Conservation (phyloP, 257 asterid genomes). For the Scutellaria barbata region DNA sequence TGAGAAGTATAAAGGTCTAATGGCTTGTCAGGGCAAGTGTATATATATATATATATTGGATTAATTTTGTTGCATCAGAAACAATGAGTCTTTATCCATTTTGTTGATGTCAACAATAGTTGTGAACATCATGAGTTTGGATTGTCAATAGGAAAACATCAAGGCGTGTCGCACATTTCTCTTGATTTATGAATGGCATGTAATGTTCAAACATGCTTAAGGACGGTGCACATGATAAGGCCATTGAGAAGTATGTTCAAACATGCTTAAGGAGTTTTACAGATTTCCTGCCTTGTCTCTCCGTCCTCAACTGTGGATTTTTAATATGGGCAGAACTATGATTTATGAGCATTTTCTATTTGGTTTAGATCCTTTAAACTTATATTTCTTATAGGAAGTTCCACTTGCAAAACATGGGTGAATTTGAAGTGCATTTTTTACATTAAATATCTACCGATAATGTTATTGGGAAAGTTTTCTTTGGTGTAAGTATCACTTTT, state of each 20-base stretch:
- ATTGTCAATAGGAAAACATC: background rate
- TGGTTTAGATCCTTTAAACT: constrained; percentile 12
- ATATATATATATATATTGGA: too few relatives aligned
- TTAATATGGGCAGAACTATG: constrained; percentile 3
- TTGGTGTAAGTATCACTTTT: background rate
- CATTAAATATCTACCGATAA: background rate
- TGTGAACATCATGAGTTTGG: background rate
- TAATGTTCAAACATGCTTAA: constrained; percentile 14
- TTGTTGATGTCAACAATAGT: constrained; percentile 8
- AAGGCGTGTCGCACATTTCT: background rate
- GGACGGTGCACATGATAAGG: background rate
- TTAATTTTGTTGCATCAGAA: background rate
- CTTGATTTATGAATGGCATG: constrained; percentile 3
- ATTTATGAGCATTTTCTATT: background rate
- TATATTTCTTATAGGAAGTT: background rate
- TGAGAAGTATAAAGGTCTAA: background rate
- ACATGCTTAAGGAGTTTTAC: background rate
- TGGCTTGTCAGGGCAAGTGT: background rate
- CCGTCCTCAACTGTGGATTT: background rate
- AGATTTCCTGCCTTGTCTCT: background rate
- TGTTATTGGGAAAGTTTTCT: background rate
- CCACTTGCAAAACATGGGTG: background rate
- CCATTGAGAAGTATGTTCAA: background rate
- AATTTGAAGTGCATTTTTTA: constrained; percentile 6
- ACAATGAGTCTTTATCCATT: background rate